These are phyloP conservation scores for Microdochium trichocladiopsis DNA, from an alignment of 2,329 filamentous ascomycete genomes.

Conservation along the genomic window DNA sequence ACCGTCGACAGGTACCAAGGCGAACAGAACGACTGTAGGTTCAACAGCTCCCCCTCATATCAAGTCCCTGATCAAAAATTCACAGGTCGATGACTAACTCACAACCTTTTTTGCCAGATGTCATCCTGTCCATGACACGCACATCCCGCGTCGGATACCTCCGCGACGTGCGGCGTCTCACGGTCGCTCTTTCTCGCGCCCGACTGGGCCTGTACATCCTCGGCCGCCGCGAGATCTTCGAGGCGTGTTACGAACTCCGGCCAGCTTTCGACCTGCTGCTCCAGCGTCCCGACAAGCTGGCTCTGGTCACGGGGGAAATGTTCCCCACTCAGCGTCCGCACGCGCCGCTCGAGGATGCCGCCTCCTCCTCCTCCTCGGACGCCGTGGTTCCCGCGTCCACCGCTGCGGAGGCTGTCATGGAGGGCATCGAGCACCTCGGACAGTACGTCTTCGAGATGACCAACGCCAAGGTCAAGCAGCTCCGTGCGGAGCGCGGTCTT, in stretches of 20 bases:
- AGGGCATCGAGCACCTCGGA: conserved; percentile 86
- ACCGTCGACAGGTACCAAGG: conserved; percentile 99
- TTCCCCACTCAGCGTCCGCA: conserved; percentile 59
- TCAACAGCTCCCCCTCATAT: background rate
- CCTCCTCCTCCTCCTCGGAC: background rate
- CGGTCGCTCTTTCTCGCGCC: conserved; percentile 88
- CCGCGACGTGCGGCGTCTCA: conserved; percentile 86
- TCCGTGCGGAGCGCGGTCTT: conserved; percentile 31
- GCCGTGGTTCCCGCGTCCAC: conserved; percentile 34
- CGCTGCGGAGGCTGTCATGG: conserved; percentile 60
- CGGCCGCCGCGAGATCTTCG: conserved; percentile 81
- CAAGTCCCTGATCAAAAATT: background rate
- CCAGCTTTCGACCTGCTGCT: conserved; percentile 78
- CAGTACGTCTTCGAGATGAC: conserved; percentile 98
- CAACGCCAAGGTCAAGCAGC: conserved; percentile 46
- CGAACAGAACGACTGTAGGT: conserved; percentile 96
- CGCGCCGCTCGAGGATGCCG: conserved; percentile 14
- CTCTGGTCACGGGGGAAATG: conserved; percentile 79
- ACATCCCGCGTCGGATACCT: conserved; percentile 88
- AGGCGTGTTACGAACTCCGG: conserved; percentile 78
- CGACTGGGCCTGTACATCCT: conserved; percentile 88
- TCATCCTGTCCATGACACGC: conserved; percentile 87
- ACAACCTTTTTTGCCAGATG: conserved; percentile 51
- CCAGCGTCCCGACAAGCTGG: conserved; percentile 71
- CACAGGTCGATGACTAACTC: conserved; percentile 3